Evolutionary conservation across 148 eudicot genomes (phyloP), one percentile per base, ranked within the genome.

Genomic region (Rhododendron henanense): DNA sequence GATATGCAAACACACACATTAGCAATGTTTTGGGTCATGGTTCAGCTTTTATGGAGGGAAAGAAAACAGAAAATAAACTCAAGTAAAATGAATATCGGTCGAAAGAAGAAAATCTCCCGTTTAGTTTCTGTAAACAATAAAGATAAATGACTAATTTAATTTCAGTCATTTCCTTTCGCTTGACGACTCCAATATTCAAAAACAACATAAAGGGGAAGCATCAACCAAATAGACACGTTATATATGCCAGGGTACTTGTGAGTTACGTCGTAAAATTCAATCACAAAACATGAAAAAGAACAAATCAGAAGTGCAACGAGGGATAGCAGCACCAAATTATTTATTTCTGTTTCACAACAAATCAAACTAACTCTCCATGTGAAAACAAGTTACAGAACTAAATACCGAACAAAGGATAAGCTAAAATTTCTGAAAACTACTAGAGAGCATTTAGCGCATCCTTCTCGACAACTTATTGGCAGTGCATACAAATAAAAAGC

Each of bases 401-500:
- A 61, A 50, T 74, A 48, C 28, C 10, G 41, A 83, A 47, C 65
- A 35, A 63, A 83, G 63, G 19, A 75, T 2, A 76, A 48, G 79
- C 37, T 83, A 83, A 78, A 78, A 31, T 63, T 83, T 77, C 47
- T 47, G 50, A 83, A 83, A 82, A n/a, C 83, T 81, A 81, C 69
- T 25, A 51, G 48, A 81, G 35, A 10, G 79, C 86, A 28, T 82
- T 81, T 19, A 33, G 48, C 41, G 55, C 39, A 80, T 28, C 28
- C 41, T 63, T 83, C 47, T 41, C 15, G 37, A 63, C 86, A 63
- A 51, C 55, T 87, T 78, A 87, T 84, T 83, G 79, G 41, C 63
- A 50, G 45, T 44, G 61, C 83, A 84, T 80, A 80, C 48, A 86
- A 79, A 71, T 84, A 73, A 50, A 73, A 87, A 79, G 55, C 31